Evolutionary conservation across 371 early-diverging fungal species (phyloP), one percentile per base, ranked within the genome.

Genomic region (Smittium culicis): DNA sequence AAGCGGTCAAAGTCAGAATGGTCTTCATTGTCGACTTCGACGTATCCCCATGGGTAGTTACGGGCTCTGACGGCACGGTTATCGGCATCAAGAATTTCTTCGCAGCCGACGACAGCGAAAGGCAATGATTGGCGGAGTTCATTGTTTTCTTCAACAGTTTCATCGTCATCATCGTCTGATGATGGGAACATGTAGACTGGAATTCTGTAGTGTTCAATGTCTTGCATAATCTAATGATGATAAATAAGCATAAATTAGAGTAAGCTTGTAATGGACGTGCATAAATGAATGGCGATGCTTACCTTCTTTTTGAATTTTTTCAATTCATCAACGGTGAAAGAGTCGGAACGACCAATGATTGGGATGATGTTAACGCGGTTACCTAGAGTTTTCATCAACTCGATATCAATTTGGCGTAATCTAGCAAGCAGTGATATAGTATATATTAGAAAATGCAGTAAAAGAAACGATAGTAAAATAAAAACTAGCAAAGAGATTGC

Each of bases 21-120:
- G 68, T 90, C 82, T 1, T 84, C 82, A 66, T 88, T 86, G 61
- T 86, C 88, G 66, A 91, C 88, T 78, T 96, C 96, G 29, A 98
- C 93, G 68, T 91, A 83, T 72, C 99, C 99, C 99, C 99, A 99
- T 35, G 94, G 95, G 74, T 98, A 99, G 74, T 91, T 91, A 59
- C 99, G 85, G 65, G 93, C 97, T 57, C 98, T 85, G 24, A 94
- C 74, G 16, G 83, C 70, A 25, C 86, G 82, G 69, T 74, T 77
- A 59, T 70, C 68, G 57, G 69, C 67, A 34, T 73, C 72, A 45
- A 92, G 83, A 65, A 91, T 93, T 71, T 94, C 93, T 61, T 96
- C 93, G 70, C 89, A 86, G 8, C 98, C 98, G 67, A 99, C 88
- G 31, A 98, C 86, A 1, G 98, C 87, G 74, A 99, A 96, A 1